Evolutionary conservation across 306 rosid genomes (phyloP).

Genomic region (Prunus mongolica): DNA sequence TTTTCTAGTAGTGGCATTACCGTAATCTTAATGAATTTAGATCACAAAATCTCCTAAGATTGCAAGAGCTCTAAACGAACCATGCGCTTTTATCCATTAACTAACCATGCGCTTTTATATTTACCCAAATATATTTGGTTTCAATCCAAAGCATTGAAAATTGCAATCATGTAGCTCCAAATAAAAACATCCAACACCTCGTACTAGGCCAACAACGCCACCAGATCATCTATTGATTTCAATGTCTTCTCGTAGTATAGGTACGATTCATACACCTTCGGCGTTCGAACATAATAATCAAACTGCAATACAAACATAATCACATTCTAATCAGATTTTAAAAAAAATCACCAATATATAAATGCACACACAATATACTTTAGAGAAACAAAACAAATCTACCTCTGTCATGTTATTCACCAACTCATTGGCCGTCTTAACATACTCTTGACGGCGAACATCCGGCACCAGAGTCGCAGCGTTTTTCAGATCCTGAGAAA

Average conservation of each 20-base stretch:
- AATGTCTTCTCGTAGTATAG: slow-evolving; percentile 85
- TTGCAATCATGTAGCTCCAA: no score
- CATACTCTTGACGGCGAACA: slow-evolving; percentile 48
- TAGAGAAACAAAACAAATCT: background rate
- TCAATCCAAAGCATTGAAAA: background rate
- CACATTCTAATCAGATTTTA: background rate
- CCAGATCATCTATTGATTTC: slow-evolving; percentile 82
- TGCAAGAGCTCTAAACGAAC: background rate
- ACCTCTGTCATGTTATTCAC: slow-evolving; percentile 83
- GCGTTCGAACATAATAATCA: slow-evolving; percentile 66
- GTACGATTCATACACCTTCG: slow-evolving; percentile 88
- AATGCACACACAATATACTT: background rate
- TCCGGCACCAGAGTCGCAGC: slow-evolving; percentile 60
- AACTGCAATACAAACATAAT: slow-evolving; percentile 23
- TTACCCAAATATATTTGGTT: background rate
- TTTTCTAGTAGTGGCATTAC: no score
- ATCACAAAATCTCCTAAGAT: no score
- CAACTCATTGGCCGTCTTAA: slow-evolving; percentile 73
- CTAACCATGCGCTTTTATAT: background rate
- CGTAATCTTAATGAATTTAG: no score
- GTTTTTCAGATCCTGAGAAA: slow-evolving; percentile 71
- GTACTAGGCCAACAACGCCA: slow-evolving; percentile 56
- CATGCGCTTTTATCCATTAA: background rate
- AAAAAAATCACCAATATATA: background rate
- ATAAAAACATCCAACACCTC: slow-evolving; percentile 10